Evolutionary conservation across 1,139 yeast genomes (phyloP).

Genomic region (Pichia sp.): DNA sequence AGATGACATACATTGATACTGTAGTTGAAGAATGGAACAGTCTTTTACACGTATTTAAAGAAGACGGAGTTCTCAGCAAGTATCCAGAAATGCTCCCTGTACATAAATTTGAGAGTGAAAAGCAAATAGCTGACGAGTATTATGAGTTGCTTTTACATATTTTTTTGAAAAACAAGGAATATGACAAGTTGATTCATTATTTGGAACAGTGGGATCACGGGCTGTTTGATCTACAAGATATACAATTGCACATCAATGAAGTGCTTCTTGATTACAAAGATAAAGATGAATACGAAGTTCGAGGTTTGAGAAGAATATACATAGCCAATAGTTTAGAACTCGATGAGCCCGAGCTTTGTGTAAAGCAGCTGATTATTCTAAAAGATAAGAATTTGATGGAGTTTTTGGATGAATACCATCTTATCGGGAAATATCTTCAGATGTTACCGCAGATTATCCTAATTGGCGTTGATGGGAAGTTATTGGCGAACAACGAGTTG

Average conservation of each 20-base stretch:
- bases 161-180: constrained; percentile 41
- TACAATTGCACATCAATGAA: constrained; percentile 49
- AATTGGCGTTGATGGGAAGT: constrained; percentile 38
- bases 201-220: constrained; percentile 56
- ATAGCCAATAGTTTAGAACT: constrained; percentile 54
- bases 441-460: constrained; percentile 51
- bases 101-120: constrained; percentile 18
- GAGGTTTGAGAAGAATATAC: constrained; percentile 43
- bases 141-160: constrained; percentile 52
- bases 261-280: constrained; percentile 29
- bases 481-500: constrained; percentile 39
- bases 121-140: constrained; percentile 33
- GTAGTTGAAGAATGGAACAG: constrained; percentile 57
- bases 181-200: constrained; percentile 37
- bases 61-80: constrained; percentile 42
- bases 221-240: constrained; percentile 44
- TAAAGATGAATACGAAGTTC: constrained; percentile 10
- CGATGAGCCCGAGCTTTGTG: constrained; percentile 59
- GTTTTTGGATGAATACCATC: constrained; percentile 57
- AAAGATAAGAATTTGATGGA: constrained; percentile 53
- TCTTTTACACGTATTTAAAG: constrained; percentile 55
- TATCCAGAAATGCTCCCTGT: constrained; percentile 55
- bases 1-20: constrained; percentile 30
- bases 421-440: constrained; percentile 47
- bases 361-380: constrained; percentile 53